phyloP scores from a whole-genome alignment of 495 filamentous ascomycete species.

The Hypoxylon perforatum region DNA sequence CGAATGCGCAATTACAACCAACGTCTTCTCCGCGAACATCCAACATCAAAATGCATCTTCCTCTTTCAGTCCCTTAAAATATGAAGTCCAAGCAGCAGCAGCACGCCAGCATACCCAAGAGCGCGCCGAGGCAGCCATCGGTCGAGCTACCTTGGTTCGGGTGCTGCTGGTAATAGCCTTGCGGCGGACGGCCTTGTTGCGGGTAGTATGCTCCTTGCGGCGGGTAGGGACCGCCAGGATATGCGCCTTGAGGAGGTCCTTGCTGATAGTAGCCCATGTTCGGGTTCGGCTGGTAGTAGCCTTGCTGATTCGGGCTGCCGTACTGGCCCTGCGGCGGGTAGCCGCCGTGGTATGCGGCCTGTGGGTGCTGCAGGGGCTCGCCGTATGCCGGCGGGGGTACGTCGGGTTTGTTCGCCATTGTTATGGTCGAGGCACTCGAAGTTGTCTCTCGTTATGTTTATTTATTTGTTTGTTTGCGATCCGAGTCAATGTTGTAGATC shows the following conservation, averaged over 20 bases:
- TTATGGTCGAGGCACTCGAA: background rate
- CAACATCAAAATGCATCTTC: background rate
- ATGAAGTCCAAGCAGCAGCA: conserved; percentile 62
- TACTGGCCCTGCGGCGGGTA: conserved; percentile 38
- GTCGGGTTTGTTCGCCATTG: conserved; percentile 56
- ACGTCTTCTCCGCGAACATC: background rate
- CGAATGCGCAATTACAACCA: background rate
- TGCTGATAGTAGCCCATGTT: conserved; percentile 58
- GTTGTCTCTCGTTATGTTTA: too few relatives aligned
- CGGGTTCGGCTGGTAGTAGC: conserved; percentile 52
- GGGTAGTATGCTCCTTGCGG: conserved; percentile 37
- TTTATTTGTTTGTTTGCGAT: background rate
- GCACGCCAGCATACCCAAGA: conserved; percentile 56
- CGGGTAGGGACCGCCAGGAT: conserved; percentile 22
- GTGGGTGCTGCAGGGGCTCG: conserved; percentile 41
- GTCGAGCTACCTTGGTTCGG: conserved; percentile 26
- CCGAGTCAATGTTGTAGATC: background rate
- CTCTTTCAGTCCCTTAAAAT: conserved; percentile 44
- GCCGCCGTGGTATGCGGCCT: conserved; percentile 44
- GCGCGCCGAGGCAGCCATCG: conserved; percentile 48
- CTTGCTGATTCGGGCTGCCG: conserved; percentile 25
- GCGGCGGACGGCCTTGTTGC: conserved; percentile 32
- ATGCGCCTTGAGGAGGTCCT: conserved; percentile 23
- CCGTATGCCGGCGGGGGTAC: conserved; percentile 59
- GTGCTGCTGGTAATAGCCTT: conserved; percentile 36